Conservation (phyloP, 2,329 filamentous ascomycete genomes). For the Calonectria crousiana region DNA sequence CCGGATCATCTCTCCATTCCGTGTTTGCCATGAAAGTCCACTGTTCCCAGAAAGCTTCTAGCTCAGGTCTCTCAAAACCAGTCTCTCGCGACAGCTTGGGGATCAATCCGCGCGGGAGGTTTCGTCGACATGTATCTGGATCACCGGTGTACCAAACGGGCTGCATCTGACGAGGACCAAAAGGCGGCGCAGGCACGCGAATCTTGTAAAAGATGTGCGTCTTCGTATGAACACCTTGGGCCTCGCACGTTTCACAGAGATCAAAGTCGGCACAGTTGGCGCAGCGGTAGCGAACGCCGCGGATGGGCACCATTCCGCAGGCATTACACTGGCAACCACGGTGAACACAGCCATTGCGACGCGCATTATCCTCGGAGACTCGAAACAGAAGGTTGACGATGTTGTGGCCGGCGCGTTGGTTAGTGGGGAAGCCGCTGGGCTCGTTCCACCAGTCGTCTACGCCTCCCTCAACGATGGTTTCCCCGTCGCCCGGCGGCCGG, state of each 20-base stretch:
- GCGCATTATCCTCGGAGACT: constrained; percentile 93
- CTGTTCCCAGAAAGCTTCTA: constrained; percentile 96
- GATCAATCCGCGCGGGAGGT: constrained; percentile 75
- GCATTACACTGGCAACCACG: constrained; percentile 92
- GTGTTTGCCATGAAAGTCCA: constrained; percentile 94
- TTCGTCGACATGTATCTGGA: constrained; percentile 76
- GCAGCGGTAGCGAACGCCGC: constrained; percentile 92
- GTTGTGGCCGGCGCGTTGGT: constrained; percentile 76
- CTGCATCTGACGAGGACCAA: constrained; percentile 83
- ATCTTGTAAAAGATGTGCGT: constrained; percentile 99
- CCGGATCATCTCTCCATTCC: constrained; percentile 85
- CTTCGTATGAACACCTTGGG: constrained; percentile 81
- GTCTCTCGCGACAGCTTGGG: constrained; percentile 78
- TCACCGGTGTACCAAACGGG: constrained; percentile 91
- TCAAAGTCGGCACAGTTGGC: constrained; percentile 97
- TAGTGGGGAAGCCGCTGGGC: constrained; percentile 51
- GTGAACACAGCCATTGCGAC: constrained; percentile 90
- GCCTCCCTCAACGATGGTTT: constrained; percentile 55
- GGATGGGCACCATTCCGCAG: constrained; percentile 89
- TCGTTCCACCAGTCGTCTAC: constrained; percentile 68
- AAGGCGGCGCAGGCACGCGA: constrained; percentile 86
- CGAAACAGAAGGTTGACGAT: constrained; percentile 89
- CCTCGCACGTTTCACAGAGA: constrained; percentile 93
- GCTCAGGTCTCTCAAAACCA: constrained; percentile 84
- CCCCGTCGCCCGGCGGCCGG: constrained; percentile 51